Conservation (phyloP, 2,329 filamentous ascomycete genomes). For the Incumbomyces delicatus region DNA sequence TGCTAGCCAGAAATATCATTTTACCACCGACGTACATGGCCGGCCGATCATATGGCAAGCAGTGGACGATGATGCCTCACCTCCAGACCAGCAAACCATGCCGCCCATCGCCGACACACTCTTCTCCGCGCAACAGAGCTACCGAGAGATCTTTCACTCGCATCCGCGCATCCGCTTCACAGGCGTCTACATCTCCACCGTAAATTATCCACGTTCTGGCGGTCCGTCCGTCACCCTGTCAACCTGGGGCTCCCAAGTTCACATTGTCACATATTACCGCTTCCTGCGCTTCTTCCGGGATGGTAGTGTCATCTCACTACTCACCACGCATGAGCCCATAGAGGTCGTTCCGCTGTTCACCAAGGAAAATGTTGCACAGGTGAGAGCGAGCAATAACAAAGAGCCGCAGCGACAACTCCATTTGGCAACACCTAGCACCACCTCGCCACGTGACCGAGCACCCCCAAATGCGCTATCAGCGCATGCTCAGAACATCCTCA, state of each 20-base stretch:
- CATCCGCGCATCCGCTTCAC: conserved; percentile 87
- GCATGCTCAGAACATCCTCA: conserved; percentile 49
- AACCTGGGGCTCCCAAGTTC: conserved; percentile 73
- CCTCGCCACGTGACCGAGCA: conserved; percentile 16
- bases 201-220: conserved; percentile 85
- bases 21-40: conserved; percentile 52
- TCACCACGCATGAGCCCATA: conserved; percentile 71
- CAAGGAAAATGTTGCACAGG: conserved; percentile 51
- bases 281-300: conserved; percentile 93
- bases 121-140: conserved; percentile 29
- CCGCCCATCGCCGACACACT: conserved; percentile 16
- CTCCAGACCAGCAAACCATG: conserved; percentile 17
- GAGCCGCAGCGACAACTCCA: conserved; percentile 10
- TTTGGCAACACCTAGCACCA: conserved; percentile 11
- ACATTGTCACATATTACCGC: conserved; percentile 96
- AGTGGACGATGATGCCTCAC: conserved; percentile 24
- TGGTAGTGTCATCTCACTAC: conserved; percentile 68
- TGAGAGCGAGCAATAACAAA: conserved; percentile 20
- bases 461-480: conserved; percentile 27
- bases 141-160: conserved; percentile 62
- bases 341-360: conserved; percentile 80
- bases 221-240: conserved; percentile 59
- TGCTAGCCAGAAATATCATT: conserved; percentile 71
- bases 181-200: conserved; percentile 90
- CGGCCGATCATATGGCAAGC: conserved; percentile 14